phyloP scores from a whole-genome alignment of 2,329 filamentous ascomycete genomes.

The Colletotrichum tropicale region DNA sequence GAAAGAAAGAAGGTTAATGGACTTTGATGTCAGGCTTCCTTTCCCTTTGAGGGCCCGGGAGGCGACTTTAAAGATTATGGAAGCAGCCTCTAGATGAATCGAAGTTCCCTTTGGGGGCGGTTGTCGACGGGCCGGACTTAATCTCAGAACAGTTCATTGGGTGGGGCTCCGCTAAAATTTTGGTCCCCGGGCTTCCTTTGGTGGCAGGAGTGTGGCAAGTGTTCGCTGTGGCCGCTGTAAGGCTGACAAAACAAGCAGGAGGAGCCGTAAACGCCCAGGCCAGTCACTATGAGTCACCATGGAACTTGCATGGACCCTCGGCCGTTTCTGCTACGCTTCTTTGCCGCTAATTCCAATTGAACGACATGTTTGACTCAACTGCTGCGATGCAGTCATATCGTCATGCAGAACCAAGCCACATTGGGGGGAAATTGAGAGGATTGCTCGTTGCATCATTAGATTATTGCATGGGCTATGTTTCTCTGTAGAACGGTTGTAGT shows the following conservation, averaged over 20 bases:
- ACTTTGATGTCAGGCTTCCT: not conserved
- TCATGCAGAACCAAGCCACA: not conserved
- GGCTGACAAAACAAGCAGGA: slow-evolving; percentile 19
- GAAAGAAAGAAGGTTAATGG: not conserved
- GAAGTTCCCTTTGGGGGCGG: slow-evolving; percentile 2
- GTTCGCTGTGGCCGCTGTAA: not conserved
- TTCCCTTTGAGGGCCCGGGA: not conserved
- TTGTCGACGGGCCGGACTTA: slow-evolving; percentile 8
- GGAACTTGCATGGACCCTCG: not conserved
- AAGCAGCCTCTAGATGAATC: not conserved
- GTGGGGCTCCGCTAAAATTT: slow-evolving; percentile 11
- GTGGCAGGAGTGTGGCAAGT: slow-evolving; percentile 8
- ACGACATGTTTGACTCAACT: slow-evolving; percentile 6
- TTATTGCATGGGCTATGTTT: not conserved
- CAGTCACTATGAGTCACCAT: slow-evolving; percentile 19
- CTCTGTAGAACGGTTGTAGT: not conserved
- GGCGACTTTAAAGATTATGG: slow-evolving; percentile 8
- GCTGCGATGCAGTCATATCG: not conserved
- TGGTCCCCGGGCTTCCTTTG: not conserved
- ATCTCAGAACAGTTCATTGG: not conserved
- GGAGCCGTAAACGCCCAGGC: not conserved
- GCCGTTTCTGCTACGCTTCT: not conserved
- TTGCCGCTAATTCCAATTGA: not conserved
- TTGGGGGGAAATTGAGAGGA: not conserved
- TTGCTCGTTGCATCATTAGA: not conserved